Evolutionary conservation across 768 basidiomycete genomes (phyloP).

Genomic region (Psilocybe azurescens): DNA sequence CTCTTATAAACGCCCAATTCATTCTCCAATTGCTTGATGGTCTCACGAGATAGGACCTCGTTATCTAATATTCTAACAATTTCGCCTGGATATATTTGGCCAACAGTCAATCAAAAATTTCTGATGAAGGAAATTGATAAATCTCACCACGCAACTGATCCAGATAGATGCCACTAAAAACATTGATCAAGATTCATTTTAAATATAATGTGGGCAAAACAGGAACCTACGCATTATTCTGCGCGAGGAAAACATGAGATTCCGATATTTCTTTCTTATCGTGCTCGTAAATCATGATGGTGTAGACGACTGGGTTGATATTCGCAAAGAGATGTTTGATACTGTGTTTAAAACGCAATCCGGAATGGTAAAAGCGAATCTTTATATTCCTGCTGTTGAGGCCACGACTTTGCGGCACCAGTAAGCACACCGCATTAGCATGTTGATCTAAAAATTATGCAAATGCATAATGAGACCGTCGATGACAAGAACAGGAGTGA

Average conservation of each 20-base stretch:
- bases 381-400: neutral
- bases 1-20: slow-evolving; percentile 50
- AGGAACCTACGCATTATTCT: slow-evolving; percentile 16
- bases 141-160: slow-evolving; percentile 42
- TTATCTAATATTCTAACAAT: slow-evolving; percentile 40
- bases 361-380: neutral
- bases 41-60: slow-evolving; percentile 34
- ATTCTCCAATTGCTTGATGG: slow-evolving; percentile 40
- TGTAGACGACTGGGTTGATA: slow-evolving; percentile 4
- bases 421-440: neutral
- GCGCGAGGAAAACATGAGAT: neutral
- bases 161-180: slow-evolving; percentile 32
- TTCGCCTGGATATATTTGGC: slow-evolving; percentile 35
- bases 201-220: neutral
- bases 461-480: neutral
- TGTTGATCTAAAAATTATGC: slow-evolving; percentile 6
- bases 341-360: slow-evolving; percentile 1
- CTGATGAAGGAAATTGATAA: neutral
- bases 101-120: neutral
- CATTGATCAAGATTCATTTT: neutral
- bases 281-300: slow-evolving; percentile 19
- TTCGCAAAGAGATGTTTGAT: neutral
- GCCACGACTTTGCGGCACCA: neutral
- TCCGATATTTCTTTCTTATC: slow-evolving; percentile 8
- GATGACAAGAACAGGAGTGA: neutral